A percentile compares a stretch with the other conserved stretches of the same genome.
phyloP scores from a whole-genome alignment of 352 stramenopile genomes.

The Thalassiosira pacifica region DNA sequence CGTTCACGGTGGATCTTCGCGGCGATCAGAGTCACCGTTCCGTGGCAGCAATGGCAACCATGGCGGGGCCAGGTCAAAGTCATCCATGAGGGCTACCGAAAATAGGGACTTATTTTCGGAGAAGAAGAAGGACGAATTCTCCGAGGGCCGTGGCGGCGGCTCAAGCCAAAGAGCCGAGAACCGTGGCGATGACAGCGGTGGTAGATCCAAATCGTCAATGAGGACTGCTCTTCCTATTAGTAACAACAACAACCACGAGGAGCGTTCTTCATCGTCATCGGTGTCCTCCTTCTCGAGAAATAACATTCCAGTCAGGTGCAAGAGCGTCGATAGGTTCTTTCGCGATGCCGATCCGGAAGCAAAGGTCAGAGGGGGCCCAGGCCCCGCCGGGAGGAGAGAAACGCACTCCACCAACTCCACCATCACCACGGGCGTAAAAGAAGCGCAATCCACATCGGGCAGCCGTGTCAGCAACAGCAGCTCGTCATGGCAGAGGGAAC shows the following conservation, averaged over 20 bases:
- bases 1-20: too few relatives aligned
- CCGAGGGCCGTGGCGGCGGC: background rate
- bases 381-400: too few relatives aligned
- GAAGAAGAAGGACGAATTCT: background rate
- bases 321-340: slow-evolving; percentile 20
- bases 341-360: slow-evolving; percentile 2
- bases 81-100: background rate
- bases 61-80: slow-evolving; percentile 11
- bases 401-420: too few relatives aligned
- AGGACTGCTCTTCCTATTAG: too few relatives aligned
- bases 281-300: background rate
- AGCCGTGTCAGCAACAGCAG: background rate
- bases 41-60: slow-evolving; percentile 13
- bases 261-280: background rate
- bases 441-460: background rate
- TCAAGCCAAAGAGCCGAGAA: too few relatives aligned
- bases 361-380: background rate
- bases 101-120: background rate
- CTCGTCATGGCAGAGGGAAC: background rate
- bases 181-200: slow-evolving; percentile 15
- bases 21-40: too few relatives aligned
- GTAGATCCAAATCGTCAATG: slow-evolving; percentile 11
- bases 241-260: too few relatives aligned
- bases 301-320: slow-evolving; percentile 1
- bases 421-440: too few relatives aligned